Evolutionary conservation across 2,329 filamentous ascomycete species (phyloP).

Genomic region (Rhytidhysteron rufulum): DNA sequence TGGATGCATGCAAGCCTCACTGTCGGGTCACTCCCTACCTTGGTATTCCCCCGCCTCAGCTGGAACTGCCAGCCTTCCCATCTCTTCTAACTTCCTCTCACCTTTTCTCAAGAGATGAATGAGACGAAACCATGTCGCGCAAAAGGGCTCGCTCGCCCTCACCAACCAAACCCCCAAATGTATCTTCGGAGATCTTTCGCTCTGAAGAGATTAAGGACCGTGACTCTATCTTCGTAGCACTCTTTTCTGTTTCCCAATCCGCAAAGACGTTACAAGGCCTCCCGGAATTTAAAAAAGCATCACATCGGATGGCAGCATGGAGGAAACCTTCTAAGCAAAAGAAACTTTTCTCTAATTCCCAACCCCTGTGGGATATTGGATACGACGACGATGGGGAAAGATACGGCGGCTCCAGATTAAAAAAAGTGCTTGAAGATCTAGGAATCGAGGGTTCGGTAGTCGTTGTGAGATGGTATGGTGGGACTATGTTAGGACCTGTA

Average conservation of each 20-base stretch:
- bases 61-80: no score
- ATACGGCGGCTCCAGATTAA: slow-evolving; percentile 47
- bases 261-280: slow-evolving; percentile 40
- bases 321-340: slow-evolving; percentile 46
- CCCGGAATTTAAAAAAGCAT: slow-evolving; percentile 42
- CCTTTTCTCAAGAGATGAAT: neutral
- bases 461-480: slow-evolving; percentile 55
- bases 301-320: slow-evolving; percentile 52
- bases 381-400: slow-evolving; percentile 54
- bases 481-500: slow-evolving; percentile 50
- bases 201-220: slow-evolving; percentile 48
- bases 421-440: slow-evolving; percentile 44
- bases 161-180: slow-evolving; percentile 1
- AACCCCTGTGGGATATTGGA: slow-evolving; percentile 40
- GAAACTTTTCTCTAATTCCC: slow-evolving; percentile 35
- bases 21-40: no score
- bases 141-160: slow-evolving; percentile 26
- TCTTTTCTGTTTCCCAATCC: slow-evolving; percentile 45
- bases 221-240: slow-evolving; percentile 49
- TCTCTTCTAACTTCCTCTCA: neutral
- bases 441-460: slow-evolving; percentile 45
- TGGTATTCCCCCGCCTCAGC: no score
- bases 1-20: no score
- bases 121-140: slow-evolving; percentile 20
- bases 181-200: slow-evolving; percentile 35